Base-by-base conservation (phyloP, 139 green algal species). In the Pleodorina starrii region DNA sequence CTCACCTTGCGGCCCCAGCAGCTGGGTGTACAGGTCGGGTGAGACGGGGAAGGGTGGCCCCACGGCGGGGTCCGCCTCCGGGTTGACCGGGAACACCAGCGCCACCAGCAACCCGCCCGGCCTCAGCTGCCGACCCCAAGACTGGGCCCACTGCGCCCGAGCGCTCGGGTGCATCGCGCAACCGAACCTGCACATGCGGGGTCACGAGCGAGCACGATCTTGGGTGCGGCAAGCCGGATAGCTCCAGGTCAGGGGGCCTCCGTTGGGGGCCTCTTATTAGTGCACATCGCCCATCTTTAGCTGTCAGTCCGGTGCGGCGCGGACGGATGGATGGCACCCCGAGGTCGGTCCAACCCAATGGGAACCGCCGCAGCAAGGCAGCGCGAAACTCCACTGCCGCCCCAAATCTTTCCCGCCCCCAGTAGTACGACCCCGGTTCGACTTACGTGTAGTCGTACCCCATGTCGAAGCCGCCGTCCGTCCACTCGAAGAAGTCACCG, bases 91-190 rank as follows among this genome's bases (percentile, higher is more conserved):
- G 81, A 97, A 97, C 21, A 94, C 90, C 11, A 95, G 87, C 29
- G 93, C 93, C 48, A 95, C 82, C 40, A 97, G 89, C 73, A 88
- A 10, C 0, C 90, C 95, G 19, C 93, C 95, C 0, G 87, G 88
- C 5, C 36, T 42, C 32, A 97, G 51, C 48, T 87, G 83, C 21
- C 88, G 60, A 9, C 77, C 59, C 93, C 94, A 97, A 25, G 63
- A 32, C 10, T 66, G 23, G 1, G 91, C 95, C 95, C 95, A 97
- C 10, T 86, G 60, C 2, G 59, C 27, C 7, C 95, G 90, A 90
- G 92, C 91, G 63, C 40, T 63, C 19, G 95, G 95, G 19, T 94
- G 90, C 73, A 97, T 85, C 0, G 95, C 95, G 76, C 95, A 97
- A 29, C 96, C 89, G 88, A 97, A 97, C 0, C 88, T 97, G 92